Base-by-base conservation (phyloP, 164 flowering plant species). In the Platanus orientalis region DNA sequence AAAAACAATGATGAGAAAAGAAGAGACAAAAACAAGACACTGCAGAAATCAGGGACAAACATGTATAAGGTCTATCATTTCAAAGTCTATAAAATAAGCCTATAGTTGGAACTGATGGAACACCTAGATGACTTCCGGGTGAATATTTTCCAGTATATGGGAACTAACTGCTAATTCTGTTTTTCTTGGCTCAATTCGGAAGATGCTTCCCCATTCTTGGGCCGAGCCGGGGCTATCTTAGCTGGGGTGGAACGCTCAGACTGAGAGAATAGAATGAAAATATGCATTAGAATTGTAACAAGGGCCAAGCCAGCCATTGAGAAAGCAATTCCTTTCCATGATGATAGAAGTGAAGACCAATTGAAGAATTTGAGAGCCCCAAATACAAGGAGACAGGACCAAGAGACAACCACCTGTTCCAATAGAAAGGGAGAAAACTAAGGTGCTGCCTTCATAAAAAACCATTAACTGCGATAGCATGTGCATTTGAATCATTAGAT, bases 281-380 rank as follows among this genome's bases (percentile, higher is more conserved):
- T 69, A 49, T 86, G 87, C 97, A 90, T 84, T 7, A 83, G 61
- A 50, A 79, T n/a, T 13, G 78, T 74, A 29, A 87, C 80, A 12
- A 84, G 59, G 24, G 67, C 76, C 71, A 90, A 64, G 55, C 76
- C 70, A 45, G 67, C 67, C 28, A 73, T 80, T 6, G 77, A 64
- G 25, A 79, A 59, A 39, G 77, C 80, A 60, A 84, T 62, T 68
- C 84, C 89, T 74, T 77, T 73, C 92, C 90, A 84, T 11, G 95
- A 79, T 1, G 85, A 78, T 16, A 84, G 65, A 34, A 86, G 61
- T 21, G 81, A 56, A 27, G 81, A 74, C 82, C 81, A 75, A 27
- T 71, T 61, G 54, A 82, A 64, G 66, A 83, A 70, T 51, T 71
- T 71, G 25, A 79, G n/a, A 28, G 68, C 56, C 6, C 78, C 79